A percentile compares a stretch with the other conserved stretches of the same genome.
Conservation (phyloP, 352 stramenopile species). For the Globisporangium solare region DNA sequence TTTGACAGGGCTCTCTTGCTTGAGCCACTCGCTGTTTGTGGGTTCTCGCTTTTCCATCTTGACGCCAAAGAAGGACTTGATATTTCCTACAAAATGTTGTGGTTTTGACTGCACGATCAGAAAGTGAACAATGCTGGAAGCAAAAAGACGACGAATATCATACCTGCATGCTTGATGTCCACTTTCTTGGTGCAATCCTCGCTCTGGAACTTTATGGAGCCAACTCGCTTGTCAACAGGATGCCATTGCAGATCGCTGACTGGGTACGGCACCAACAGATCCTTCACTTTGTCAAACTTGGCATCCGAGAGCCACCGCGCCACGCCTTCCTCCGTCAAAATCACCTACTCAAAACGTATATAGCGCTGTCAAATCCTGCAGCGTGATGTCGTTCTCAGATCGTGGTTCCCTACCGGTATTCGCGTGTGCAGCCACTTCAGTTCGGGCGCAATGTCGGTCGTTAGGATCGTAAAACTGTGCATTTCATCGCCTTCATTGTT, state of each 20-base stretch:
- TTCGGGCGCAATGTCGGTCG: slow-evolving; percentile 56
- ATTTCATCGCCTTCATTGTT: slow-evolving; percentile 61
- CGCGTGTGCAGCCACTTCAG: slow-evolving; percentile 84
- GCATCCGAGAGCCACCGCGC: slow-evolving; percentile 58
- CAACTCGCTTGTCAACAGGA: slow-evolving; percentile 79
- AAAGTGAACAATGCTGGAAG: neutral
- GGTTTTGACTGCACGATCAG: too few relatives aligned
- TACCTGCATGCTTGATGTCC: slow-evolving; percentile 72
- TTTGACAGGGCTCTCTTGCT: too few relatives aligned
- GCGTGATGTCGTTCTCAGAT: too few relatives aligned
- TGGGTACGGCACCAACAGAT: slow-evolving; percentile 49
- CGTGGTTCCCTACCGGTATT: slow-evolving; percentile 52
- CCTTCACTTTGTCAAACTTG: slow-evolving; percentile 51
- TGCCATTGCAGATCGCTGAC: slow-evolving; percentile 63
- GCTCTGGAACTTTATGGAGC: slow-evolving; percentile 70
- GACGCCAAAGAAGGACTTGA: slow-evolving; percentile 61
- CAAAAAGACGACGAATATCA: neutral
- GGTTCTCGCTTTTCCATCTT: slow-evolving; percentile 26
- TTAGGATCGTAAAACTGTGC: slow-evolving; percentile 87
- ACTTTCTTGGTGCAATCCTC: slow-evolving; percentile 71
- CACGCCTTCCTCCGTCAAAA: slow-evolving; percentile 58
- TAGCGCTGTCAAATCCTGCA: neutral
- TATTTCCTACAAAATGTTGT: slow-evolving; percentile 33
- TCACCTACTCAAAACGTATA: slow-evolving; percentile 37
- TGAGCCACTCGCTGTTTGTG: too few relatives aligned